Percentiles rank a stretch among this genome's conserved stretches.
phyloP scores from a whole-genome alignment of 2,329 filamentous ascomycete species.

The Akanthomyces dipterigenus region DNA sequence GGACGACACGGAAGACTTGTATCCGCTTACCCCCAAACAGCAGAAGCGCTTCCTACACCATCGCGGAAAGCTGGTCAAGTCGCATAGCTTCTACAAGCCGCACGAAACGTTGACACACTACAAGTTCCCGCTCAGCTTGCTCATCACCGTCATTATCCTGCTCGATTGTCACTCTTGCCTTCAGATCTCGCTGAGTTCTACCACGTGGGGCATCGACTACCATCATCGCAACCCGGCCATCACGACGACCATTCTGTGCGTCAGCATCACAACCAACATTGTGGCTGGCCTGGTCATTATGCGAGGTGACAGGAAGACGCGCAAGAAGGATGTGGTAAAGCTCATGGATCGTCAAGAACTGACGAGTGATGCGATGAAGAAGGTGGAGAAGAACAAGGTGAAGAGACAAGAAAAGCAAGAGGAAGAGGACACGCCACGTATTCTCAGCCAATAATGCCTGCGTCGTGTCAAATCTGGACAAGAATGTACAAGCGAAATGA shows the following conservation, averaged over 20 bases:
- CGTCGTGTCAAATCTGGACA: not conserved
- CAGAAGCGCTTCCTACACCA: conserved; percentile 68
- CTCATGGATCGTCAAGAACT: conserved; percentile 70
- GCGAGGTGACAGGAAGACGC: conserved; percentile 66
- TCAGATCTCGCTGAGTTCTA: conserved; percentile 71
- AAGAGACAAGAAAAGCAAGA: conserved; percentile 23
- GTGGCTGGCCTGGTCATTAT: conserved; percentile 69
- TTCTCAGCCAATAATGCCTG: not conserved
- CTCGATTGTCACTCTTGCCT: conserved; percentile 74
- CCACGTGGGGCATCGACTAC: conserved; percentile 74
- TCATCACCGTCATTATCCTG: conserved; percentile 71
- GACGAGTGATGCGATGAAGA: conserved; percentile 51
- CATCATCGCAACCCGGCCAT: conserved; percentile 61
- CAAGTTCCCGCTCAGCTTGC: conserved; percentile 67
- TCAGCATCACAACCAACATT: conserved; percentile 71
- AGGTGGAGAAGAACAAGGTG: conserved; percentile 39
- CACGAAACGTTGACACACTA: conserved; percentile 78
- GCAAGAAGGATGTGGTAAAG: conserved; percentile 81
- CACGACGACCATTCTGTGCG: conserved; percentile 75
- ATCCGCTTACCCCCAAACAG: conserved; percentile 59
- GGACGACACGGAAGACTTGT: conserved; percentile 34
- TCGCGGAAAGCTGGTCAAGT: conserved; percentile 71
- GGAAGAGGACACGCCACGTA: not conserved
- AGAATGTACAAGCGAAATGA: not conserved
- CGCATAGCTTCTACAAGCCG: conserved; percentile 83